These are phyloP conservation scores for Passalora sequoiae DNA, from an alignment of 2,329 filamentous ascomycete species.

Conservation along the genomic window DNA sequence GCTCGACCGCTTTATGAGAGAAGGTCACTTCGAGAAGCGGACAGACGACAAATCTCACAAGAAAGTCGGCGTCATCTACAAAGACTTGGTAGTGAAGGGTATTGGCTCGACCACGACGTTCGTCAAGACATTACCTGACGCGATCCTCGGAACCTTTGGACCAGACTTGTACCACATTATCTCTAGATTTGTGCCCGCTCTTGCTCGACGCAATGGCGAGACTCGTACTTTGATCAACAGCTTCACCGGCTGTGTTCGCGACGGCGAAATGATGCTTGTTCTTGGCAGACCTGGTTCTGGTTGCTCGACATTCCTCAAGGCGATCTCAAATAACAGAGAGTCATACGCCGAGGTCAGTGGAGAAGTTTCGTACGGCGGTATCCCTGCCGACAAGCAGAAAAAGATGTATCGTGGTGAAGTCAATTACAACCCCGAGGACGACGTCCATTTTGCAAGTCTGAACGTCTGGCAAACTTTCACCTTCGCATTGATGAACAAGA, in stretches of 20 bases:
- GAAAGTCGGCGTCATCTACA: conserved; percentile 72
- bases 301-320: conserved; percentile 72
- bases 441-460: conserved; percentile 66
- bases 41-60: conserved; percentile 64
- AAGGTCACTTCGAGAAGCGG: conserved; percentile 71
- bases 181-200: conserved; percentile 48
- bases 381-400: conserved; percentile 61
- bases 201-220: conserved; percentile 47
- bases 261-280: conserved; percentile 65
- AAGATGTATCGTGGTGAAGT: conserved; percentile 69
- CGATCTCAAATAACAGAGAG: conserved; percentile 64
- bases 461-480: conserved; percentile 73
- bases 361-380: conserved; percentile 66
- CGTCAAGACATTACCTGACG: conserved; percentile 67
- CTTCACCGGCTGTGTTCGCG: conserved; percentile 61
- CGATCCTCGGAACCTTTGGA: conserved; percentile 71
- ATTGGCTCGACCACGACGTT: conserved; percentile 61
- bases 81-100: conserved; percentile 69
- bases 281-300: conserved; percentile 69
- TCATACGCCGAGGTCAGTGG: conserved; percentile 63
- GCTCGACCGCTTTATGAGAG: conserved; percentile 63
- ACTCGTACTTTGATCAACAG: conserved; percentile 57
- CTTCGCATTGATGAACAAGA: conserved; percentile 72
- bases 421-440: conserved; percentile 73
- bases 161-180: conserved; percentile 69